Evolutionary conservation across 2,329 filamentous ascomycete species (phyloP).

Genomic region (Beauveria varroae): DNA sequence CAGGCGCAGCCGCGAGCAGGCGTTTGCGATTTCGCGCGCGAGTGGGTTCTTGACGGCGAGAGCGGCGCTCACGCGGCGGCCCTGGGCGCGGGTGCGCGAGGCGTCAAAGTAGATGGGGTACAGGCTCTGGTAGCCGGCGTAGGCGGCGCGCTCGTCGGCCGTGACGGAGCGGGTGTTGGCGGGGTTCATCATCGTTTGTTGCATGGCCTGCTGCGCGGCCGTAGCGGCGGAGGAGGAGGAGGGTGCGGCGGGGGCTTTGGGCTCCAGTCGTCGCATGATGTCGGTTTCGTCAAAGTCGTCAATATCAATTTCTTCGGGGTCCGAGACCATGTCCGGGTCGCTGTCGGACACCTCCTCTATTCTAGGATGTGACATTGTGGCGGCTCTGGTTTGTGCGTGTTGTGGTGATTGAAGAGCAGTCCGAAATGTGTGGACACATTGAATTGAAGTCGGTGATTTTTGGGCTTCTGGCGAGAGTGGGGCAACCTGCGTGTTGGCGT

Average conservation of each 20-base stretch:
- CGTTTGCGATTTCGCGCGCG: slow-evolving; percentile 80
- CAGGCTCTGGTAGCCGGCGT: slow-evolving; percentile 77
- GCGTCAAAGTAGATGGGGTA: slow-evolving; percentile 96
- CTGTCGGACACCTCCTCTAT: slow-evolving; percentile 90
- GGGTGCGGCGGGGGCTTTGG: slow-evolving; percentile 23
- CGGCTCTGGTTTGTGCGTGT: background rate
- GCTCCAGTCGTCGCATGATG: slow-evolving; percentile 42
- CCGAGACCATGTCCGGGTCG: slow-evolving; percentile 58
- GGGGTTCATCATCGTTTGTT: slow-evolving; percentile 15
- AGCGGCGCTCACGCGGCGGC: slow-evolving; percentile 65
- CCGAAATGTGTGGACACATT: background rate
- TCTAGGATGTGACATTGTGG: slow-evolving; percentile 71
- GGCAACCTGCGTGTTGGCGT: background rate
- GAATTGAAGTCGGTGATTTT: slow-evolving; percentile 9
- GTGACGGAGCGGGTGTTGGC: slow-evolving; percentile 21
- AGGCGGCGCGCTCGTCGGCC: slow-evolving; percentile 43
- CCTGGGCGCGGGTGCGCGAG: slow-evolving; percentile 64
- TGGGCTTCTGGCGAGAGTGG: slow-evolving; percentile 3
- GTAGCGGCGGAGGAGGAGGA: slow-evolving; percentile 18
- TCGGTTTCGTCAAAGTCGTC: slow-evolving; percentile 53
- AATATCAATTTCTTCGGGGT: slow-evolving; percentile 83
- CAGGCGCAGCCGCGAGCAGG: slow-evolving; percentile 65
- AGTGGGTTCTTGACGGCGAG: slow-evolving; percentile 79
- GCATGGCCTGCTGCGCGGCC: slow-evolving; percentile 21
- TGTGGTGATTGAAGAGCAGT: background rate